Conservation (phyloP, 1,284 basidiomycete genomes). For the Heliocybe sulcata region DNA sequence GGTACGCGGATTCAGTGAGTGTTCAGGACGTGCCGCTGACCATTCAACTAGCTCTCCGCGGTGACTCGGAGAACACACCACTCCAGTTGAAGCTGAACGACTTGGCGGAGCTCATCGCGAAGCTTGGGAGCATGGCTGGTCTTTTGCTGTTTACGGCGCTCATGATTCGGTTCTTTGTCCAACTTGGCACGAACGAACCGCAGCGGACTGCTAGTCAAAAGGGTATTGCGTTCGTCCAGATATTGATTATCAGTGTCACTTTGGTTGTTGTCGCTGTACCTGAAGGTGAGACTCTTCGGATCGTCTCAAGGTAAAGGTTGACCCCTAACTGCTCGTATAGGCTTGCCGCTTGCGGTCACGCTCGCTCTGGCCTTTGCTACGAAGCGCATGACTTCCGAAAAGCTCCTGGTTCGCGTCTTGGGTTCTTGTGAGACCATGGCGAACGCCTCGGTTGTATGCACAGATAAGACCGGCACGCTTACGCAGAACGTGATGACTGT, state of each 20-base stretch:
- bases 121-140: slow-evolving; percentile 81
- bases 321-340: slow-evolving; percentile 32
- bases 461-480: slow-evolving; percentile 92
- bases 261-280: slow-evolving; percentile 96
- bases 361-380: slow-evolving; percentile 96
- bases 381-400: slow-evolving; percentile 93
- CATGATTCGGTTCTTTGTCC: slow-evolving; percentile 93
- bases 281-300: slow-evolving; percentile 53
- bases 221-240: slow-evolving; percentile 88
- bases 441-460: slow-evolving; percentile 94
- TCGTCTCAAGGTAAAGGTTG: slow-evolving; percentile 10
- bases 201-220: slow-evolving; percentile 68
- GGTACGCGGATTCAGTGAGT: slow-evolving; percentile 39
- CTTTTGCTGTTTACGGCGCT: slow-evolving; percentile 77
- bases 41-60: slow-evolving; percentile 56
- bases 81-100: slow-evolving; percentile 91
- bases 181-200: slow-evolving; percentile 59
- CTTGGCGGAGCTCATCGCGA: slow-evolving; percentile 92
- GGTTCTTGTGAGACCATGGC: slow-evolving; percentile 99
- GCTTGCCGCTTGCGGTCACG: slow-evolving; percentile 93
- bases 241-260: slow-evolving; percentile 93
- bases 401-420: slow-evolving; percentile 90
- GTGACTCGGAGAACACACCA: slow-evolving; percentile 82
- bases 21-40: slow-evolving; percentile 8
- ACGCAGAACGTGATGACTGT: slow-evolving; percentile 95